These are phyloP conservation scores for Tricholoma furcatifolium DNA, from an alignment of 768 basidiomycete genomes.

Conservation along the genomic window DNA sequence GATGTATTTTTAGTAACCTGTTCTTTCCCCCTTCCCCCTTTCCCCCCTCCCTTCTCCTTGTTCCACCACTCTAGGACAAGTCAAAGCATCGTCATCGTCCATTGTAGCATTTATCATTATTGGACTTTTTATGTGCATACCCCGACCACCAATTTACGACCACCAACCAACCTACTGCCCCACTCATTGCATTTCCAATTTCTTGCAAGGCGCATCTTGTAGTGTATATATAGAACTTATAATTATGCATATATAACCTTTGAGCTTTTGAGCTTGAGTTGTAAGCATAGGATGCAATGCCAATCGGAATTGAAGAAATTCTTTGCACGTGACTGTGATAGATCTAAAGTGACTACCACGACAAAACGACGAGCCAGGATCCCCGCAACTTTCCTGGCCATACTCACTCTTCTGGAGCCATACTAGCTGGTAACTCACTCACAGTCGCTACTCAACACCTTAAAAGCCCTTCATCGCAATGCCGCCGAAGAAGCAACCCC, in stretches of 20 bases:
- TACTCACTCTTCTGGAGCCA: too few relatives aligned
- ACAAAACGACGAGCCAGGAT: too few relatives aligned
- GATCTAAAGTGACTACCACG: neutral
- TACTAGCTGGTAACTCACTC: neutral
- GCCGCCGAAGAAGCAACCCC: conserved; percentile 24
- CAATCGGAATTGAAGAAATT: neutral
- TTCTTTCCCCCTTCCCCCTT: too few relatives aligned
- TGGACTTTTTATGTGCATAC: conserved; percentile 5
- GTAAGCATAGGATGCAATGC: too few relatives aligned
- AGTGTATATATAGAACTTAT: too few relatives aligned
- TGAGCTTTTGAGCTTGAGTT: too few relatives aligned
- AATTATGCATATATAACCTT: too few relatives aligned
- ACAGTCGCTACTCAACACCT: conserved; percentile 7
- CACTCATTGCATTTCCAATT: too few relatives aligned
- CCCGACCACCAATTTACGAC: neutral
- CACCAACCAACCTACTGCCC: too few relatives aligned
- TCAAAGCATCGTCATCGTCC: conserved; percentile 7
- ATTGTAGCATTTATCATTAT: conserved; percentile 20
- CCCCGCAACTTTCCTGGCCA: too few relatives aligned
- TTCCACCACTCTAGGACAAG: neutral
- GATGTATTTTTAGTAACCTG: conserved; percentile 15
- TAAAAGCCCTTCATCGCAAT: conserved; percentile 11
- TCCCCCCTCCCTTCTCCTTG: neutral
- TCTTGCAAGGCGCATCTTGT: too few relatives aligned
- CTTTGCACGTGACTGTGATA: neutral